Conservation (phyloP, 345 rosid species). For the Streptanthus diversifolius region DNA sequence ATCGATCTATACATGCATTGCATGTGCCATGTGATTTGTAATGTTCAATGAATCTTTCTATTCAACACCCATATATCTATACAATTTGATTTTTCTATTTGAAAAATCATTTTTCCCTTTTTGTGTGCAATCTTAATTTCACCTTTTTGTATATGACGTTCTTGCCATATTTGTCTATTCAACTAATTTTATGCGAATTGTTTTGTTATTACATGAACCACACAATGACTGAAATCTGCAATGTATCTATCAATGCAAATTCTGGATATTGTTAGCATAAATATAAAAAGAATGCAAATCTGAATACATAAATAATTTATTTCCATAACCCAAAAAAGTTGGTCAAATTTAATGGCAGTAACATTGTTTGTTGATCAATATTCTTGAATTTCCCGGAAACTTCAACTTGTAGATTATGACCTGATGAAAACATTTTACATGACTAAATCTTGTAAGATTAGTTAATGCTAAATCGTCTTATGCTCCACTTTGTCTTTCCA, state of each 20-base stretch:
- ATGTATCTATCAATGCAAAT: not conserved
- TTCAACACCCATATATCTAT: not conserved
- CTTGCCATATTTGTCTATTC: not conserved
- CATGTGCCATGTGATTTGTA: not conserved
- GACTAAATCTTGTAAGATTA: not conserved
- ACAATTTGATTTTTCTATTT: not conserved
- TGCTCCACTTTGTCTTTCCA: not conserved
- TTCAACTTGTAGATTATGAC: not conserved
- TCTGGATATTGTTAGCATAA: not conserved
- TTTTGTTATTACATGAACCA: not conserved
- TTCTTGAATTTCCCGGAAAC: not conserved
- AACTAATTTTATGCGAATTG: not conserved
- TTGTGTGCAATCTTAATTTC: not conserved
- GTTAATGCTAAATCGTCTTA: slow-evolving; percentile 7
- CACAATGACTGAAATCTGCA: not conserved
- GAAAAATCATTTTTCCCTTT: not conserved
- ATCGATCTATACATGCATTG: not conserved
- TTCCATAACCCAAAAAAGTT: not conserved
- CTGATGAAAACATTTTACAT: not conserved
- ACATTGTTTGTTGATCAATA: not conserved
- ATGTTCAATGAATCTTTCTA: not conserved
- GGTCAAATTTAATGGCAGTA: not conserved
- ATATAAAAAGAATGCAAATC: not conserved
- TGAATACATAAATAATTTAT: not conserved
- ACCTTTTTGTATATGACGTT: not conserved